These are phyloP conservation scores for Trichoderma citrinoviride DNA, from an alignment of 2,329 filamentous ascomycete genomes.

Conservation along the genomic window DNA sequence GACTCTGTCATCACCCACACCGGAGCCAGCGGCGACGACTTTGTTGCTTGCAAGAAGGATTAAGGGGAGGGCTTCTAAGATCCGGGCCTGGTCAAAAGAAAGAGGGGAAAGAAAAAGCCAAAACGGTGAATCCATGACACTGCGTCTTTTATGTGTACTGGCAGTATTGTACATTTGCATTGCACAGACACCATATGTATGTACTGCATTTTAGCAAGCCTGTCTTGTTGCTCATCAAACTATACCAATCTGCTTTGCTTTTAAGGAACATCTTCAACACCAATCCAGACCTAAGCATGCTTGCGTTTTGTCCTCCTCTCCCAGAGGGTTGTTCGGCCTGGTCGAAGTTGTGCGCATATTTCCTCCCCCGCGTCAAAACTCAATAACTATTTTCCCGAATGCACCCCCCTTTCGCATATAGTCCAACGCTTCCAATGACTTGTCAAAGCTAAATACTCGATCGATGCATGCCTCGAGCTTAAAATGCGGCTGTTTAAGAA, in stretches of 20 bases:
- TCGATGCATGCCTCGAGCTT: slow-evolving; percentile 10
- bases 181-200: slow-evolving; percentile 1
- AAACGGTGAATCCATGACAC: not conserved
- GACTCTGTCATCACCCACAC: slow-evolving; percentile 69
- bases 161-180: not conserved
- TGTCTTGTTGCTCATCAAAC: not conserved
- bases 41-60: slow-evolving; percentile 55
- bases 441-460: slow-evolving; percentile 2
- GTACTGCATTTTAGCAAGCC: slow-evolving; percentile 6
- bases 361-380: not conserved
- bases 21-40: slow-evolving; percentile 65
- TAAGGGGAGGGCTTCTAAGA: not conserved
- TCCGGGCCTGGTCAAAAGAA: not conserved
- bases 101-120: not conserved
- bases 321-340: not conserved
- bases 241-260: not conserved
- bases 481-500: not conserved
- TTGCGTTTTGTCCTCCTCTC: not conserved
- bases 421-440: slow-evolving; percentile 7
- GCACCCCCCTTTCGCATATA: not conserved
- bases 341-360: not conserved
- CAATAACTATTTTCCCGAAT: slow-evolving; percentile 12
- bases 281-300: too few relatives aligned
- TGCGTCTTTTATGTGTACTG: not conserved
- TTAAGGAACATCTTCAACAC: too few relatives aligned